A percentile compares a stretch with the other conserved stretches of the same genome.
phyloP scores from a whole-genome alignment of 1,284 basidiomycete genomes.

The Phylloboletellus chloephorus region DNA sequence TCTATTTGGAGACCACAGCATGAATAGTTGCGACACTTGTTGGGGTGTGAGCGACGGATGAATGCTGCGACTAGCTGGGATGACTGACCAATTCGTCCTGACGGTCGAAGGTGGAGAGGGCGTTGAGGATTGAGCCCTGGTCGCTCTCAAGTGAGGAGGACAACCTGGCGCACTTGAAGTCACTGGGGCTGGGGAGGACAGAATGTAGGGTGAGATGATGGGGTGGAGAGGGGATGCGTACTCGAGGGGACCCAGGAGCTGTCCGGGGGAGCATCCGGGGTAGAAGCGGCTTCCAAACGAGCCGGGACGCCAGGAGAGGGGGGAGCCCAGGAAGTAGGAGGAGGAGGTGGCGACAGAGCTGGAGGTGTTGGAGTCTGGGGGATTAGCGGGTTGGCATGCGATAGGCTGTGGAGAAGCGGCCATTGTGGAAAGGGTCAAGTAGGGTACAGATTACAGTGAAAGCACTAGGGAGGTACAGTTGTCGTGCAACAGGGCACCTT shows the following conservation, averaged over 20 bases:
- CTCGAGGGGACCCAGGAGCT: slow-evolving; percentile 59
- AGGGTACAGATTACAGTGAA: too few relatives aligned
- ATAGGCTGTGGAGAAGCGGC: slow-evolving; percentile 52
- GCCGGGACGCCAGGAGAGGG: slow-evolving; percentile 60
- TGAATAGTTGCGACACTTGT: slow-evolving; percentile 72
- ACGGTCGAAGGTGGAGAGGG: slow-evolving; percentile 59
- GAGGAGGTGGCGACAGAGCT: slow-evolving; percentile 56
- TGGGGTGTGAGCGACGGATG: not conserved
- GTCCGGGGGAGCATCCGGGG: slow-evolving; percentile 55
- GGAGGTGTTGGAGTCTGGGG: slow-evolving; percentile 35
- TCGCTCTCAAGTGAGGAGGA: slow-evolving; percentile 59
- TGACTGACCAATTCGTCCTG: slow-evolving; percentile 63
- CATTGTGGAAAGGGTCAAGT: too few relatives aligned
- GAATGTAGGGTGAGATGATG: not conserved
- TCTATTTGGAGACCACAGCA: slow-evolving; percentile 77
- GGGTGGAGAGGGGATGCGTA: slow-evolving; percentile 32
- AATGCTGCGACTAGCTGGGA: not conserved
- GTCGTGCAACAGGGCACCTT: too few relatives aligned
- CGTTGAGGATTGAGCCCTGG: slow-evolving; percentile 57
- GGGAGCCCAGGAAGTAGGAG: slow-evolving; percentile 65
- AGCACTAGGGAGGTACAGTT: too few relatives aligned
- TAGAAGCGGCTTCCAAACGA: slow-evolving; percentile 60
- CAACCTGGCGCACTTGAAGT: slow-evolving; percentile 49
- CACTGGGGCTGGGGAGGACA: slow-evolving; percentile 40
- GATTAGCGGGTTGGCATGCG: slow-evolving; percentile 35